Conservation (phyloP, 2,329 filamentous ascomycete species). For the Ilyonectria robusta region DNA sequence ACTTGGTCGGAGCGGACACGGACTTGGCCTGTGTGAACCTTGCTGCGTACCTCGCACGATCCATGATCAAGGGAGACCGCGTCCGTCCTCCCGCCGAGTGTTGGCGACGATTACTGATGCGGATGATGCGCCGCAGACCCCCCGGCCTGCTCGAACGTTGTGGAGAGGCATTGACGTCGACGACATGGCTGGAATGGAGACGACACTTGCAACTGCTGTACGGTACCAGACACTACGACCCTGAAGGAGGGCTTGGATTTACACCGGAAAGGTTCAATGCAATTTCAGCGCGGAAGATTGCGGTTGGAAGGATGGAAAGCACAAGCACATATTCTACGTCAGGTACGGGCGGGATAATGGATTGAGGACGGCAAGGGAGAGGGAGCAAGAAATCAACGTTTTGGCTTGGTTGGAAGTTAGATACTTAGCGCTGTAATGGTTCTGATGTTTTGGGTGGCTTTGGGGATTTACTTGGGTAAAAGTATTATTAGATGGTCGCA, state of each 20-base stretch:
- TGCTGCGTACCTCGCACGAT: conserved; percentile 15
- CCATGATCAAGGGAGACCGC: neutral
- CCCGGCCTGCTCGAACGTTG: conserved; percentile 24
- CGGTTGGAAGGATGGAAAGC: conserved; percentile 28
- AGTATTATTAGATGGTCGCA: neutral
- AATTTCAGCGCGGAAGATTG: conserved; percentile 22
- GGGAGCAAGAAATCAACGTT: neutral
- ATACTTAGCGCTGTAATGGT: neutral
- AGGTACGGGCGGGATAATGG: conserved; percentile 11
- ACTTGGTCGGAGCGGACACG: conserved; percentile 12
- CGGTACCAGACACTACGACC: conserved; percentile 23
- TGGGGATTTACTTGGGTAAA: neutral
- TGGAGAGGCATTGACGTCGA: conserved; percentile 6
- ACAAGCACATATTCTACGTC: conserved; percentile 28
- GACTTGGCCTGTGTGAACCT: conserved; percentile 33
- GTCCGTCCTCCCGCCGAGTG: conserved; percentile 20
- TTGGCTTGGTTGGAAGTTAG: neutral
- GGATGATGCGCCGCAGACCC: conserved; percentile 25
- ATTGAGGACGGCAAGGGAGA: neutral
- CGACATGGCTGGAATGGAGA: conserved; percentile 26
- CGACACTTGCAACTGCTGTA: conserved; percentile 24
- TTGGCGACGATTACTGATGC: conserved; percentile 28
- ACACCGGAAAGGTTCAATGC: conserved; percentile 30
- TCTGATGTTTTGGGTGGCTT: neutral
- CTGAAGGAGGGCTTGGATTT: conserved; percentile 30